These are phyloP conservation scores for Pyronema omphalodes DNA, from an alignment of 495 filamentous ascomycete genomes.

Conservation along the genomic window DNA sequence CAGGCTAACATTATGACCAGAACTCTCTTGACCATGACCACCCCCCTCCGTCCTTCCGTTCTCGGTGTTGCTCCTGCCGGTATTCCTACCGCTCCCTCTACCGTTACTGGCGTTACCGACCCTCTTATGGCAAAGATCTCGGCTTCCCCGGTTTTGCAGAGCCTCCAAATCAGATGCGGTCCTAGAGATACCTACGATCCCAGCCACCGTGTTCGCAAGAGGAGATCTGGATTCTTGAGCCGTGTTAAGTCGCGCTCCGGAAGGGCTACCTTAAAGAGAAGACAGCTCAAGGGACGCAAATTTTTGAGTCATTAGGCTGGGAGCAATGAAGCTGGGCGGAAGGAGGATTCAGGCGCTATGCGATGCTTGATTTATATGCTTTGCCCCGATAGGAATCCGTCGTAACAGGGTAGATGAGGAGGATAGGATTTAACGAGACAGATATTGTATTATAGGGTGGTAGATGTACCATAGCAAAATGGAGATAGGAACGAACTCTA, in stretches of 20 bases:
- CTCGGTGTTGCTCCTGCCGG: constrained; percentile 19
- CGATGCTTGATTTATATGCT: not conserved
- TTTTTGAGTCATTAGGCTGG: constrained; percentile 37
- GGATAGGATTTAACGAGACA: too few relatives aligned
- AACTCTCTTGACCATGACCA: constrained; percentile 26
- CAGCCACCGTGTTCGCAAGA: constrained; percentile 50
- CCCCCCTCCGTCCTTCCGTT: constrained; percentile 25
- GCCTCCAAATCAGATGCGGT: constrained; percentile 34
- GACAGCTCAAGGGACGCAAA: constrained; percentile 41
- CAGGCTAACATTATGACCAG: constrained; percentile 10
- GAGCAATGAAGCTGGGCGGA: not conserved
- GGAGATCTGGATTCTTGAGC: constrained; percentile 49
- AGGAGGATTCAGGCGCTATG: not conserved
- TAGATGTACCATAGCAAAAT: too few relatives aligned
- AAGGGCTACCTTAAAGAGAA: constrained; percentile 37
- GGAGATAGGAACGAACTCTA: too few relatives aligned
- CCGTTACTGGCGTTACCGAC: constrained; percentile 26
- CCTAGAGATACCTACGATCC: constrained; percentile 46
- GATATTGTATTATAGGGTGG: too few relatives aligned
- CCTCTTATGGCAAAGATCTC: constrained; percentile 35
- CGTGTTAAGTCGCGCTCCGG: constrained; percentile 38
- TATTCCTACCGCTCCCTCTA: constrained; percentile 20
- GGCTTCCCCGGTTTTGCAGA: constrained; percentile 30
- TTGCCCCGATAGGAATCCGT: too few relatives aligned
- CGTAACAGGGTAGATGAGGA: too few relatives aligned